Evolutionary conservation across 2,329 filamentous ascomycete genomes (phyloP).

Genomic region (Tolypocladium nubicola): DNA sequence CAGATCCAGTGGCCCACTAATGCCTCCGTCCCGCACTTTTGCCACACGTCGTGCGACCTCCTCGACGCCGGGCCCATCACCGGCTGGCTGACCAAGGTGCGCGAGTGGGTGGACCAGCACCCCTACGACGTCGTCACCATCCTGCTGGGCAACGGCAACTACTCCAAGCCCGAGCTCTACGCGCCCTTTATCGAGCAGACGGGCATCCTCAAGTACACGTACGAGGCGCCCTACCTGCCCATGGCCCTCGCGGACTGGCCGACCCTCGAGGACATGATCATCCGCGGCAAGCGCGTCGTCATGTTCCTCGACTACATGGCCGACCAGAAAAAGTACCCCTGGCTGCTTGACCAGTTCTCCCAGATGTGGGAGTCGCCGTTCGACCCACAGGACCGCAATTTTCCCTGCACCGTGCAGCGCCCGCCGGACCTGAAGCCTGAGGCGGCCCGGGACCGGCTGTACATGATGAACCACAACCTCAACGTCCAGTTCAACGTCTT

Average conservation of each 20-base stretch:
- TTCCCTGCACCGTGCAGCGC: slow-evolving; percentile 71
- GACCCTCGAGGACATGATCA: slow-evolving; percentile 66
- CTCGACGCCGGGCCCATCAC: slow-evolving; percentile 72
- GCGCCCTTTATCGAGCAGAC: slow-evolving; percentile 57
- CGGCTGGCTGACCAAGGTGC: slow-evolving; percentile 59
- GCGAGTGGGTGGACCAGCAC: slow-evolving; percentile 61
- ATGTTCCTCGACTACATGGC: slow-evolving; percentile 81
- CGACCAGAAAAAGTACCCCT: slow-evolving; percentile 68
- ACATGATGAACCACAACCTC: slow-evolving; percentile 84
- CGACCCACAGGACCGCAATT: slow-evolving; percentile 50
- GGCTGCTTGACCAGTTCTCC: slow-evolving; percentile 77
- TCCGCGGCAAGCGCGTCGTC: slow-evolving; percentile 59
- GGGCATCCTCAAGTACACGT: slow-evolving; percentile 64
- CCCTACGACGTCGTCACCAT: slow-evolving; percentile 85
- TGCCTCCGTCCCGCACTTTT: slow-evolving; percentile 55
- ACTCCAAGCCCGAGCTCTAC: slow-evolving; percentile 53
- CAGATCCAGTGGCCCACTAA: slow-evolving; percentile 50
- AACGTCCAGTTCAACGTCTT: slow-evolving; percentile 66
- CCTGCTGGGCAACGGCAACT: slow-evolving; percentile 75
- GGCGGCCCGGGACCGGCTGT: slow-evolving; percentile 54
- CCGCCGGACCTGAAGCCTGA: slow-evolving; percentile 52
- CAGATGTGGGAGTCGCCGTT: slow-evolving; percentile 91
- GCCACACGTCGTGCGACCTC: slow-evolving; percentile 74
- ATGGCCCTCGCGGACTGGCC: slow-evolving; percentile 74
- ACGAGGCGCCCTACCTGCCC: slow-evolving; percentile 58